Percentiles rank a stretch among this genome's conserved stretches.
These are phyloP conservation scores for Chalara sp. DNA, from an alignment of 2,329 filamentous ascomycete species.

Conservation along the genomic window DNA sequence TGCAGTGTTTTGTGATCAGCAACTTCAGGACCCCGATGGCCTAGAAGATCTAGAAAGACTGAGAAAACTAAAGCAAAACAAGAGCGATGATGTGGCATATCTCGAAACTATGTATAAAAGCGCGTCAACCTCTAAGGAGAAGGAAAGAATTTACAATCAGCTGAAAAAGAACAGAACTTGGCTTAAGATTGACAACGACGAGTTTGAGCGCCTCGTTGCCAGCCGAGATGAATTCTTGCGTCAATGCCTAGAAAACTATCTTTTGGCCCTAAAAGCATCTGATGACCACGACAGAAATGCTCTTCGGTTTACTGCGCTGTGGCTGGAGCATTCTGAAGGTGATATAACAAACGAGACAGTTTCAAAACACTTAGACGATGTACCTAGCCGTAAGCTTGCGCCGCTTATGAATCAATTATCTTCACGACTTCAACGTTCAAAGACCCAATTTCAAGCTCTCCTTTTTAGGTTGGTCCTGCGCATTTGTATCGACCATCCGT, in stretches of 20 bases:
- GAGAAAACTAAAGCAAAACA: conserved; percentile 70
- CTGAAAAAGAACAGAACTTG: conserved; percentile 73
- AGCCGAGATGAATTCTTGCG: conserved; percentile 78
- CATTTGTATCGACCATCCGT: conserved; percentile 90
- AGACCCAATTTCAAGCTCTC: conserved; percentile 66
- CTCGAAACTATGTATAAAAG: conserved; percentile 52
- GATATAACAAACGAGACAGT: conserved; percentile 73
- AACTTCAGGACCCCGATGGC: conserved; percentile 79
- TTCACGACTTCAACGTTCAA: conserved; percentile 74
- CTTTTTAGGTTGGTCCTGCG: conserved; percentile 68
- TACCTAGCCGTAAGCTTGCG: conserved; percentile 89
- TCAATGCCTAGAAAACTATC: conserved; percentile 86
- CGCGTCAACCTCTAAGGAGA: conserved; percentile 45
- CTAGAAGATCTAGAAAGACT: conserved; percentile 80
- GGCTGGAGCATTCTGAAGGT: conserved; percentile 81
- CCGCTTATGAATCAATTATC: conserved; percentile 92
- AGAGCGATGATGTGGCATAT: conserved; percentile 72
- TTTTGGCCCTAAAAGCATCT: conserved; percentile 75
- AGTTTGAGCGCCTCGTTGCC: conserved; percentile 71
- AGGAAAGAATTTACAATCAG: conserved; percentile 37
- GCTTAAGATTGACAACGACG: conserved; percentile 83
- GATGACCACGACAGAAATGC: conserved; percentile 87
- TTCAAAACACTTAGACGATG: conserved; percentile 58
- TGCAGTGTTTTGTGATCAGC: conserved; percentile 89
- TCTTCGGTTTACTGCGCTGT: conserved; percentile 86